These are phyloP conservation scores for Coniochaeta prunicola DNA, from an alignment of 2,329 filamentous ascomycete species.

Conservation along the genomic window DNA sequence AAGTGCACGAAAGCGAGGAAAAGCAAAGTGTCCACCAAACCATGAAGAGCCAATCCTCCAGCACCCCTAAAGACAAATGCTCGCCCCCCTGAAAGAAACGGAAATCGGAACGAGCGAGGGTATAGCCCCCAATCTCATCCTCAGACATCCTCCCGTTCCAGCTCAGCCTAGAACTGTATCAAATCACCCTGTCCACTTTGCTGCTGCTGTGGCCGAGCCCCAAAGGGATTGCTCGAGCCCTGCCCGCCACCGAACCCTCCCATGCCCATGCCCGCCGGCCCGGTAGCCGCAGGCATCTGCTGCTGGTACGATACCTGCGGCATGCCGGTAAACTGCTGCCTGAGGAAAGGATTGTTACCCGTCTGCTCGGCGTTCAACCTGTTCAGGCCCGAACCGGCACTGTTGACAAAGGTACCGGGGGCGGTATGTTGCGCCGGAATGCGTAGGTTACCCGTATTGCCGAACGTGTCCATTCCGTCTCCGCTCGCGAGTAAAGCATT, in stretches of 20 bases:
- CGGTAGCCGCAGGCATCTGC: slow-evolving; percentile 48
- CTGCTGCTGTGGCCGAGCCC: slow-evolving; percentile 43
- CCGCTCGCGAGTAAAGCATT: slow-evolving; percentile 80
- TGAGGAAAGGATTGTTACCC: slow-evolving; percentile 84
- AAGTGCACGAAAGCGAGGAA: neutral
- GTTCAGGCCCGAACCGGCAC: slow-evolving; percentile 73
- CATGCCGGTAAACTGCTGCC: slow-evolving; percentile 75
- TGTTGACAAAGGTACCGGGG: slow-evolving; percentile 94
- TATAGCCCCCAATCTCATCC: too few species aligned
- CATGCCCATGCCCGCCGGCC: slow-evolving; percentile 40
- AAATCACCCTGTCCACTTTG: slow-evolving; percentile 39
- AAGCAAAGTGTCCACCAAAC: neutral
- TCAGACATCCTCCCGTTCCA: neutral
- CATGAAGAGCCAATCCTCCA: neutral
- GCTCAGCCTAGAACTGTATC: slow-evolving; percentile 49
- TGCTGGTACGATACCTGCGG: slow-evolving; percentile 48
- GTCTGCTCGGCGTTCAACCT: slow-evolving; percentile 64
- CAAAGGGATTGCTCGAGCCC: slow-evolving; percentile 51
- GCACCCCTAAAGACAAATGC: neutral
- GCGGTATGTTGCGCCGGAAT: slow-evolving; percentile 96
- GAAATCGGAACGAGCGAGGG: neutral
- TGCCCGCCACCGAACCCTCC: slow-evolving; percentile 39
- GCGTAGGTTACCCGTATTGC: slow-evolving; percentile 91
- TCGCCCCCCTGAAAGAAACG: neutral
- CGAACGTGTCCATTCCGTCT: slow-evolving; percentile 94